phyloP scores from a whole-genome alignment of 1,284 basidiomycete species.

The Ganoderma sp. region DNA sequence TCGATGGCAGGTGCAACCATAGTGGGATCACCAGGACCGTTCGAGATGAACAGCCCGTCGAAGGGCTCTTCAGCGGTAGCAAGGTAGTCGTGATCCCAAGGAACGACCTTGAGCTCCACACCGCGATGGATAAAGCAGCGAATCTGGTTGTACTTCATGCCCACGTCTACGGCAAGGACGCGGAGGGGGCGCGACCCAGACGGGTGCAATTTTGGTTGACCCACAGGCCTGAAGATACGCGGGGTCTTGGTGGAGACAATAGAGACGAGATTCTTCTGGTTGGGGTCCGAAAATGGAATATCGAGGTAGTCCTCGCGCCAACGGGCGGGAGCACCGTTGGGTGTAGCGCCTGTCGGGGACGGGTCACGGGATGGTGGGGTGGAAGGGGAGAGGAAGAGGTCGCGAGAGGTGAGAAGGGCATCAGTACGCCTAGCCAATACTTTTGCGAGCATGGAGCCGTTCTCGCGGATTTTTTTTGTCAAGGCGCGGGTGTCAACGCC shows the following conservation, averaged over 20 bases:
- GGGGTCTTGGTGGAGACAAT: constrained; percentile 81
- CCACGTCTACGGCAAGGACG: constrained; percentile 93
- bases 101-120: constrained; percentile 95
- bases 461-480: constrained; percentile 95
- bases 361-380: constrained; percentile 56
- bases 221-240: constrained; percentile 70
- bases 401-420: constrained; percentile 30
- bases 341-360: constrained; percentile 51
- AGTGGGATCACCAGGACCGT: constrained; percentile 97
- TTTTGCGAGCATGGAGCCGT: constrained; percentile 91
- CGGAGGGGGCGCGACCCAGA: constrained; percentile 79
- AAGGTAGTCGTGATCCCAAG: constrained; percentile 95
- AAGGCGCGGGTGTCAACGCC: constrained; percentile 97
- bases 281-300: constrained; percentile 89
- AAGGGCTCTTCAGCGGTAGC: constrained; percentile 77
- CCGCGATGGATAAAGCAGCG: constrained; percentile 95
- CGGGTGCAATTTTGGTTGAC: constrained; percentile 74
- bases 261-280: constrained; percentile 90
- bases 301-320: constrained; percentile 89
- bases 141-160: constrained; percentile 99
- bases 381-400: constrained; percentile 39
- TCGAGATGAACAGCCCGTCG: constrained; percentile 97
- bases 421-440: constrained; percentile 68
- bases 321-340: constrained; percentile 11
- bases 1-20: constrained; percentile 80